Conservation (phyloP, 805 yeast species). For the Candida arabinofermentans region DNA sequence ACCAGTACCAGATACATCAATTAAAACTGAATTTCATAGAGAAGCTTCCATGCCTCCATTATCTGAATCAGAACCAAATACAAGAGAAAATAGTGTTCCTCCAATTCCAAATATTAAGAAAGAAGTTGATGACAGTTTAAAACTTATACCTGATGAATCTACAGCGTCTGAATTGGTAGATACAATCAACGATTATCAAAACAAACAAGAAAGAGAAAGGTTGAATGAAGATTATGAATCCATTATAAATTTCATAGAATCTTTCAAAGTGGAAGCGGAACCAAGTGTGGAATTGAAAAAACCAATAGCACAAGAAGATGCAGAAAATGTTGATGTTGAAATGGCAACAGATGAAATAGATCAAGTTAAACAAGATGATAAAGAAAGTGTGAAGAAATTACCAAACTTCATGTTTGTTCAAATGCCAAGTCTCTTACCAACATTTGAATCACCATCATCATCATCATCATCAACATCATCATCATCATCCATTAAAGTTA, state of each 20-base stretch:
- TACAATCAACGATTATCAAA: slow-evolving; percentile 28
- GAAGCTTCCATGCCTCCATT: slow-evolving; percentile 19
- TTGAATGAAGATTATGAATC: slow-evolving; percentile 37
- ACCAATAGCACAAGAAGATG: slow-evolving; percentile 6
- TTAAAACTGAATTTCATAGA: slow-evolving; percentile 31
- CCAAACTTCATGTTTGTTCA: slow-evolving; percentile 25
- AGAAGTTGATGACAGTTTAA: slow-evolving; percentile 10
- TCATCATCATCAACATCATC: too few species aligned
- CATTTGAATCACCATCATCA: slow-evolving; percentile 10
- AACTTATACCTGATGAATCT: slow-evolving; percentile 9
- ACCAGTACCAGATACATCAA: slow-evolving; percentile 26
- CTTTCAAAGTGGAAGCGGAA: slow-evolving; percentile 3
- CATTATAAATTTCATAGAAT: slow-evolving; percentile 24
- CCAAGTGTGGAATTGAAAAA: slow-evolving; percentile 7
- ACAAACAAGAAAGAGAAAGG: slow-evolving; percentile 32
- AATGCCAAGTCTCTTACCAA: slow-evolving; percentile 28
- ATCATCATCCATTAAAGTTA: slow-evolving; percentile 7
- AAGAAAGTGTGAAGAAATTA: not conserved
- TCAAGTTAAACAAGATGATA: too few species aligned
- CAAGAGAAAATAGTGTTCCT: slow-evolving; percentile 23
- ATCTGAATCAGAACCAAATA: slow-evolving; percentile 17
- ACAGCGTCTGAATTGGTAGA: slow-evolving; percentile 7
- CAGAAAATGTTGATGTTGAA: slow-evolving; percentile 5
- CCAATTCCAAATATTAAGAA: slow-evolving; percentile 9
- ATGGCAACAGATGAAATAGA: slow-evolving; percentile 1